A percentile compares a stretch with the other conserved stretches of the same genome.
Evolutionary conservation across 345 rosid species (phyloP).

Genomic region (Xanthoceras sorbifolium): DNA sequence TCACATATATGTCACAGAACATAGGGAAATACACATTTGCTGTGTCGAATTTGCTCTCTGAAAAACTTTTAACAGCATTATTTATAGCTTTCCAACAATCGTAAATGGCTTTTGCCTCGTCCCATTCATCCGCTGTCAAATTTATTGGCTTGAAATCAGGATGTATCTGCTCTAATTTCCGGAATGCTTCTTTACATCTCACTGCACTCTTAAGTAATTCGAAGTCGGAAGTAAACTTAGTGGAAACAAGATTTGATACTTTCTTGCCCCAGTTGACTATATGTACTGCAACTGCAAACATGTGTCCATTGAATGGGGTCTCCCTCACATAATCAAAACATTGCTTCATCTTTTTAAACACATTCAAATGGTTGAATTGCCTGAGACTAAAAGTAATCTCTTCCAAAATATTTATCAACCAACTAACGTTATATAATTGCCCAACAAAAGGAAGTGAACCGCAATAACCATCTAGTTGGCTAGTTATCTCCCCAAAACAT

Average conservation of each 20-base stretch:
- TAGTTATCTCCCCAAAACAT: too few species aligned
- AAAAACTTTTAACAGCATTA: rapidly evolving
- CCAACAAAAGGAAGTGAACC: too few species aligned
- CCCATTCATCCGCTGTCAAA: background rate
- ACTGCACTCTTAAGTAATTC: too few species aligned
- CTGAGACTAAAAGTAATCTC: too few species aligned
- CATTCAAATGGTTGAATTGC: too few species aligned
- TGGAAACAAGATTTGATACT: rapidly evolving
- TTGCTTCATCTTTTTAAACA: background rate
- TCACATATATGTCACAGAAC: background rate
- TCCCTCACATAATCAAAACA: background rate
- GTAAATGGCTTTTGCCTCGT: background rate
- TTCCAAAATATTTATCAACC: too few species aligned
- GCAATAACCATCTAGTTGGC: too few species aligned
- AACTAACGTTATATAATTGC: too few species aligned
- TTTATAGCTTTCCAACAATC: background rate
- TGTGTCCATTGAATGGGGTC: background rate
- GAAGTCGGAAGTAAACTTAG: background rate
- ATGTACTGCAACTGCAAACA: background rate
- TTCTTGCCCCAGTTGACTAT: background rate
- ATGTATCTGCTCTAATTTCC: background rate
- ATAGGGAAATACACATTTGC: background rate
- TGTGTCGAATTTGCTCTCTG: background rate
- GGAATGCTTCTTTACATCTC: background rate
- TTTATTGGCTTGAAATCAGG: background rate